A percentile compares a stretch with the other conserved stretches of the same genome.
Evolutionary conservation across 2,329 filamentous ascomycete genomes (phyloP).

Genomic region (Stachybotrys echinatus): DNA sequence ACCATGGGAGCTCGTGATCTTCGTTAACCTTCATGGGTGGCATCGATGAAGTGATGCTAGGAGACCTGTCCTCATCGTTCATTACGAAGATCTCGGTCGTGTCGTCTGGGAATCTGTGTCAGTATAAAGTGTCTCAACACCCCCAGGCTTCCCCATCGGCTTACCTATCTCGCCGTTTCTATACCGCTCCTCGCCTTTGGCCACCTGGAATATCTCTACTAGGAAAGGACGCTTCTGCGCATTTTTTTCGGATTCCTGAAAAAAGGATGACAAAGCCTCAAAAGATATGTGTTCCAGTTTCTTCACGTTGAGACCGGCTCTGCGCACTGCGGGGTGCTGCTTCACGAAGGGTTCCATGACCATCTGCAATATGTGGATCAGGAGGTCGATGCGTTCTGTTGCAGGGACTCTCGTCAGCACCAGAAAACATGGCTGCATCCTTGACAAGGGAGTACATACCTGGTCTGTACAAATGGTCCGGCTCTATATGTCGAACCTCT

Average conservation of each 20-base stretch:
- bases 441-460: slow-evolving; percentile 36
- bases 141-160: slow-evolving; percentile 8
- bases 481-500: slow-evolving; percentile 63
- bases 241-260: slow-evolving; percentile 52
- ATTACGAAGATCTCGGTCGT: slow-evolving; percentile 43
- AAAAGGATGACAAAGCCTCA: slow-evolving; percentile 54
- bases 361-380: slow-evolving; percentile 56
- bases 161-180: slow-evolving; percentile 53
- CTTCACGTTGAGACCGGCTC: slow-evolving; percentile 45
- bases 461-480: slow-evolving; percentile 65
- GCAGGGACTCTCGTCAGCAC: slow-evolving; percentile 4
- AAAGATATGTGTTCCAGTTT: slow-evolving; percentile 54
- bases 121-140: slow-evolving; percentile 4
- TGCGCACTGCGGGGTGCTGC: slow-evolving; percentile 48
- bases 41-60: slow-evolving; percentile 39
- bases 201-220: slow-evolving; percentile 58
- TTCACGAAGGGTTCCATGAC: slow-evolving; percentile 43
- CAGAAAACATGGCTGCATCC: background rate
- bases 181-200: slow-evolving; percentile 49
- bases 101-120: slow-evolving; percentile 32
- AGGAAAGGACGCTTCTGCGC: slow-evolving; percentile 49
- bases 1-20: slow-evolving; percentile 30
- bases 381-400: slow-evolving; percentile 52
- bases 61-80: slow-evolving; percentile 46
- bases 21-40: slow-evolving; percentile 38